Base-by-base conservation (phyloP, 257 asterid species). In the Scutellaria barbata region DNA sequence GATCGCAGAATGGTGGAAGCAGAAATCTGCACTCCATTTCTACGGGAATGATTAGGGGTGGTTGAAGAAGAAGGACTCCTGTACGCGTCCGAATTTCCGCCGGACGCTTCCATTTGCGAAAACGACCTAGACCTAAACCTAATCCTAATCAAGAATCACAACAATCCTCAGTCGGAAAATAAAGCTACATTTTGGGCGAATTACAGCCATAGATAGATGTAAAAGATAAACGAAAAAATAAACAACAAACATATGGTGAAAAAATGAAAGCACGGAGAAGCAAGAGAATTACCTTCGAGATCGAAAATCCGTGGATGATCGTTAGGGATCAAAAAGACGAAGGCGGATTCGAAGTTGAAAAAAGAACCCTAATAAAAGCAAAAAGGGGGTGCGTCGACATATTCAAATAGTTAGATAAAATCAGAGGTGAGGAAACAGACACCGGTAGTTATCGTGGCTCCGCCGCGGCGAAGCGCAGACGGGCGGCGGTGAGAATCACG, bases 41-140 rank as follows among this genome's bases (percentile, higher is more conserved):
- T 80, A 69, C 89, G 76, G 74, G 92, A 77, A 80, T 77, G 75
- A 72, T 72, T 40, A 63, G 75, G 53, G 61, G 59, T 55, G 12
- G 65, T 43, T 46, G 83, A 72, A 4, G 92, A 72, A 40, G 77
- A 72, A 43, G 78, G 78, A 73, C 40, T 78, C 74, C 92, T 73
- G 77, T 81, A 77, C 45, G 89, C 87, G 85, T 88, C 96, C 85
- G 89, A 83, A 79, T 86, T 86, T 52, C 74, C 76, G 54, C 81
- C 87, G 87, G 96, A 83, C 86, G 92, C 88, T 81, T 88, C 96
- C 95, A 88, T 88, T 61, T 63, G 83, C 60, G 81, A 54, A 63
- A 86, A 80, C 41, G 89, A 74, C 83, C 89, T 77, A 71, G 47
- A 62, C 86, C 89, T 84, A 80, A 74, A 76, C 92, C 90, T 79